Evolutionary conservation across 805 yeast genomes (phyloP).

Genomic region (Ogataea nonfermentans): DNA sequence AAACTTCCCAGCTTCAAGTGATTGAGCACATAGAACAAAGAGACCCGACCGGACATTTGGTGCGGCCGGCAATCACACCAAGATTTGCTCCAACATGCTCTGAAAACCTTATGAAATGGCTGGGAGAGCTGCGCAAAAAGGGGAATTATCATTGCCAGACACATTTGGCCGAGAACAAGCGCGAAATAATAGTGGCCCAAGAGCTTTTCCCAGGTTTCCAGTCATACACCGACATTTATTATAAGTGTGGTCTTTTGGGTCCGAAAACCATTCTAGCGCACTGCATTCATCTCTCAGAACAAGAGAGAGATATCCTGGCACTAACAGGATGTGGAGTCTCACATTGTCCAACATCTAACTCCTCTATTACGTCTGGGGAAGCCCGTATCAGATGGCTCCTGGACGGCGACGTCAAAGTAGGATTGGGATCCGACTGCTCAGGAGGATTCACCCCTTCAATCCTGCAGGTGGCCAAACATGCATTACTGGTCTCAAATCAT

Average conservation of each 20-base stretch:
- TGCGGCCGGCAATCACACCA: conserved; percentile 84
- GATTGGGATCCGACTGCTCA: conserved; percentile 78
- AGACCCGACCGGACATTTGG: conserved; percentile 51
- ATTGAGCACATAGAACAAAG: conserved; percentile 52
- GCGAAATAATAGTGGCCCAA: conserved; percentile 72
- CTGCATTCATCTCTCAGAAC: conserved; percentile 69
- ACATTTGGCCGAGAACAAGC: conserved; percentile 79
- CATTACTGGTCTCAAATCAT: conserved; percentile 69
- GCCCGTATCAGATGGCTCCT: conserved; percentile 74
- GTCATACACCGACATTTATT: conserved; percentile 76
- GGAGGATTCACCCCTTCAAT: conserved; percentile 74
- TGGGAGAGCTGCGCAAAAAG: conserved; percentile 56
- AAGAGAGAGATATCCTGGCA: conserved; percentile 60
- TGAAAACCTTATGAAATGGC: conserved; percentile 53
- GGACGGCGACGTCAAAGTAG: conserved; percentile 65
- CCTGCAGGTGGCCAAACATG: conserved; percentile 64
- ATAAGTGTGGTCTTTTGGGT: conserved; percentile 56
- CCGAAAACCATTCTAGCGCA: conserved; percentile 82
- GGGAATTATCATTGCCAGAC: conserved; percentile 74
- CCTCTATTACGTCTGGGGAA: conserved; percentile 86
- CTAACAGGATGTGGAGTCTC: conserved; percentile 65
- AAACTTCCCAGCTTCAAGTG: conserved; percentile 52
- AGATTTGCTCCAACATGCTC: conserved; percentile 91
- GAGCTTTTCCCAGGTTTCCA: conserved; percentile 68
- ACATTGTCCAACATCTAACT: conserved; percentile 92